Percentiles rank a stretch among this genome's conserved stretches.
Evolutionary conservation across 2,329 filamentous ascomycete genomes (phyloP).

Genomic region (Penicillium psychrosexuale): DNA sequence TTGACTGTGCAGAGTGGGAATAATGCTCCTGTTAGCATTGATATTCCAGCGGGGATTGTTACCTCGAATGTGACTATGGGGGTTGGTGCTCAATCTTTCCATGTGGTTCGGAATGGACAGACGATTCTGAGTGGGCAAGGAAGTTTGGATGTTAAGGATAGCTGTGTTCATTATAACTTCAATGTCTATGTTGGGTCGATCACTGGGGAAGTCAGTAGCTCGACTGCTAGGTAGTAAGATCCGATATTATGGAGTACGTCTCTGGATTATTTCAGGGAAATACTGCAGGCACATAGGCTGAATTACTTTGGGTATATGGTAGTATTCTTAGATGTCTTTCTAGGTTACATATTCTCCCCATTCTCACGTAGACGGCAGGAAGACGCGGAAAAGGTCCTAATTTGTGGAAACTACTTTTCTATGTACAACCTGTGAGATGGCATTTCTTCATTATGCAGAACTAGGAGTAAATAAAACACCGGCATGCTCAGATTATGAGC

Average conservation of each 20-base stretch:
- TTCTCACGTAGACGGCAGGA: too few relatives aligned
- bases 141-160: constrained; percentile 23
- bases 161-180: constrained; percentile 32
- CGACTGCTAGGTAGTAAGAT: background rate
- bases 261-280: background rate
- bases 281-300: background rate
- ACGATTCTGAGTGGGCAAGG: constrained; percentile 14
- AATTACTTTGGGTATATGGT: background rate
- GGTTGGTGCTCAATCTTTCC: constrained; percentile 30
- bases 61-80: constrained; percentile 34
- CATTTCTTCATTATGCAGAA: constrained; percentile 5
- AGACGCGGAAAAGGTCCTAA: too few relatives aligned
- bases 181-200: constrained; percentile 33
- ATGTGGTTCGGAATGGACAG: constrained; percentile 22
- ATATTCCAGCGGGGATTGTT: constrained; percentile 32
- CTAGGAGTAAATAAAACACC: constrained; percentile 1
- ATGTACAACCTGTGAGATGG: background rate
- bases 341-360: too few relatives aligned
- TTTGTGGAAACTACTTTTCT: too few relatives aligned
- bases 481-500: constrained; percentile 7
- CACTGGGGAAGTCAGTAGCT: background rate
- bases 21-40: constrained; percentile 20
- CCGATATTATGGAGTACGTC: background rate
- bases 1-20: constrained; percentile 30
- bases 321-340: too few relatives aligned